Percentiles rank a stretch among this genome's conserved stretches.
These are phyloP conservation scores for Rheum nobile DNA, from an alignment of 148 eudicot species.

Conservation along the genomic window DNA sequence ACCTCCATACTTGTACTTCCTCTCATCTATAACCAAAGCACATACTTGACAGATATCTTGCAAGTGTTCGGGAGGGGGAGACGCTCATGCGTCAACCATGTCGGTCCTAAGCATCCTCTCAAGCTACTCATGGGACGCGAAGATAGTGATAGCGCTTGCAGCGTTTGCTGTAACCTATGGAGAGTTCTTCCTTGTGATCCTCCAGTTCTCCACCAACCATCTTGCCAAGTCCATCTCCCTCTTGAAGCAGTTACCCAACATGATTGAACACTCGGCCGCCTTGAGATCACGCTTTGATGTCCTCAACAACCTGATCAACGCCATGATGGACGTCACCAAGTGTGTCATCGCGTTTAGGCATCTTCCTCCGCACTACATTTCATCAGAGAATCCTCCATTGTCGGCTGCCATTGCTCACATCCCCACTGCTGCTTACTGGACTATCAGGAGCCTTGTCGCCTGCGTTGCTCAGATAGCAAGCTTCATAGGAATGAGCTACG, in stretches of 20 bases:
- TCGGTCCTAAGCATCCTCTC: slow-evolving; percentile 55
- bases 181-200: slow-evolving; percentile 76
- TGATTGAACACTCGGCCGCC: slow-evolving; percentile 40
- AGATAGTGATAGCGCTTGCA: slow-evolving; percentile 59
- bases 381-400: slow-evolving; percentile 57
- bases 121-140: slow-evolving; percentile 80
- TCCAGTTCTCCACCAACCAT: slow-evolving; percentile 35
- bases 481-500: slow-evolving; percentile 59
- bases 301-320: slow-evolving; percentile 40
- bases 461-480: slow-evolving; percentile 52
- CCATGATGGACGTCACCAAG: slow-evolving; percentile 56
- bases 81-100: slow-evolving; percentile 69
- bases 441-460: slow-evolving; percentile 73
- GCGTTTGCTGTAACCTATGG: slow-evolving; percentile 68
- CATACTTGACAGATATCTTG: slow-evolving; percentile 43
- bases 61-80: slow-evolving; percentile 80
- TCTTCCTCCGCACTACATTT: slow-evolving; percentile 62
- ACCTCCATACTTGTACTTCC: neutral
- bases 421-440: slow-evolving; percentile 94
- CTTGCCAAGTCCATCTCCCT: slow-evolving; percentile 74
- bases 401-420: slow-evolving; percentile 44
- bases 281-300: slow-evolving; percentile 57
- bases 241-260: slow-evolving; percentile 65
- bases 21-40: neutral
- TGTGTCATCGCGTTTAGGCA: slow-evolving; percentile 47